phyloP scores from a whole-genome alignment of 306 rosid species.

The Quercus suber region DNA sequence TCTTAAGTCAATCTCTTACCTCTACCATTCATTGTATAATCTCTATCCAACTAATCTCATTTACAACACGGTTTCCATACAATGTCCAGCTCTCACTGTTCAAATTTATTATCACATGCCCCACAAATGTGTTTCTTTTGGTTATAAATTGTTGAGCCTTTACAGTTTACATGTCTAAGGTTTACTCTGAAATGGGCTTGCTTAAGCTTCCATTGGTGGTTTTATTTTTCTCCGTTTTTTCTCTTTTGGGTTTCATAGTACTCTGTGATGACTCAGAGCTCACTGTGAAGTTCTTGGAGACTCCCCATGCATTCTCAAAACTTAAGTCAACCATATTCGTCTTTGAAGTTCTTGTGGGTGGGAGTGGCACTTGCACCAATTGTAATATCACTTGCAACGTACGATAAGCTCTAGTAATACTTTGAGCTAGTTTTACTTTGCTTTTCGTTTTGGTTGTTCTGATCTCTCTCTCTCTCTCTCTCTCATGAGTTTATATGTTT shows the following conservation, averaged over 20 bases:
- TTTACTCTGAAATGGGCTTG: conserved; percentile 44
- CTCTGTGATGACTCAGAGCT: conserved; percentile 44
- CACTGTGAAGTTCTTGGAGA: conserved; percentile 63
- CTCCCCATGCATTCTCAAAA: conserved; percentile 75
- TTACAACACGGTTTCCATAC: background rate
- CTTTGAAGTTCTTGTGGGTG: conserved; percentile 48
- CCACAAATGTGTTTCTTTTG: conserved; percentile 28
- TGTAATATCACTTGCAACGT: conserved; percentile 83
- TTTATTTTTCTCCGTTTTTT: conserved; percentile 35
- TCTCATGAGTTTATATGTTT: background rate
- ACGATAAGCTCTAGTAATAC: conserved; percentile 8
- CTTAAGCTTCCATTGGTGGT: conserved; percentile 31
- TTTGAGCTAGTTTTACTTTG: background rate
- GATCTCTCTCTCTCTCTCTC: no score
- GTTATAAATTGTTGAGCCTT: conserved; percentile 15
- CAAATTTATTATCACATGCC: conserved; percentile 13
- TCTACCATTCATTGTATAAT: conserved; percentile 15
- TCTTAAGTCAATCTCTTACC: conserved; percentile 27
- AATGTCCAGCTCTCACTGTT: conserved; percentile 17
- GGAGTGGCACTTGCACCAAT: conserved; percentile 38
- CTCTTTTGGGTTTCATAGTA: conserved; percentile 32
- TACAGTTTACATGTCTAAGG: background rate
- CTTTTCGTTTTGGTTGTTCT: background rate
- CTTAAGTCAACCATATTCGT: conserved; percentile 66
- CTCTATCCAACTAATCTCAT: conserved; percentile 6